Evolutionary conservation across 208 protist species (phyloP), one percentile per base, ranked within the genome.

Genomic region (Acanthamoeba triangularis): DNA sequence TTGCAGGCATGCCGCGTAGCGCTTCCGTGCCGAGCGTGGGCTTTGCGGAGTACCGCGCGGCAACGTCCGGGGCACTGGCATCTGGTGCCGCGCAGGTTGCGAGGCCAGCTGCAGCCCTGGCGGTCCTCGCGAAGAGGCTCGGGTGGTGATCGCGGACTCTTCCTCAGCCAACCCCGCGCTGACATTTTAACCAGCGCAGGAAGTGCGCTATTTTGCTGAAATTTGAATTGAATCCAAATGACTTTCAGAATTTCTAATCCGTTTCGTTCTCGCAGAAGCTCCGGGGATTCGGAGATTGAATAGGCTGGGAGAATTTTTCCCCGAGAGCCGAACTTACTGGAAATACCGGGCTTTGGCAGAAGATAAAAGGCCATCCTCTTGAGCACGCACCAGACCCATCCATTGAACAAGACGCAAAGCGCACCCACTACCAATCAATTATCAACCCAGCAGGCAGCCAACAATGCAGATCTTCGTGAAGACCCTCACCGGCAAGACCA

Each of bases 401-500:
- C 52, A 1, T 41, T 3, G 37, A 47, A 47, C 41, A 65, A 65
- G 59, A 65, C 59, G 59, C 59, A 65, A n/a, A 23, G 59, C 59
- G 25, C 59, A 65, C 14, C 59, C 59, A 65, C 59, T 1, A 65
- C 23, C 8, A 3, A 54, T 13, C 59, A n/a, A 30, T 5, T 0
- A 0, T 7, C 59, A 65, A 65, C 59, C 3, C 59, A 47, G 8
- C 49, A 54, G 8, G 13, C 49, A 54, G 49, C 5, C 49, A 54
- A 13, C 49, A 54, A 61, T 61, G 56, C 98, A 99, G 96, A 99
- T 99, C 93, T 99, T 99, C 91, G 98, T 99, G n/a, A 99, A 99
- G 97, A 99, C 99, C 20, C 96, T 99, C 7, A 99, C 99, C 35
- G 99, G 99, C 95, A 99, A 99, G 98, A 99, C 99, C 78, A 99